Evolutionary conservation across 129 eudicot genomes (phyloP).

Genomic region (Flaveria robusta): DNA sequence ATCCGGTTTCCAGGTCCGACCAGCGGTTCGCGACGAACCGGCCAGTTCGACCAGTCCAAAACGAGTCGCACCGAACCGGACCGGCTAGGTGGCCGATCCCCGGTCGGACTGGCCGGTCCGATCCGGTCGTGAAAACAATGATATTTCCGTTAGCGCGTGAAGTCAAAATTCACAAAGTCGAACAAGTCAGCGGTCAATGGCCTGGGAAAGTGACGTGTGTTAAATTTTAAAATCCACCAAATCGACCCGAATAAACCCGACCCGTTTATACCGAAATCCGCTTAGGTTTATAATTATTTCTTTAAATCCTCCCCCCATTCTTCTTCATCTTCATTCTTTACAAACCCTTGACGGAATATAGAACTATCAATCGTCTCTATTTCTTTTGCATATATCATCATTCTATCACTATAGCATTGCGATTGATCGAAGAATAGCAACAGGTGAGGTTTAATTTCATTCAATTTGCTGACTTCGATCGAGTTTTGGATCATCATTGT

Average conservation of each 20-base stretch:
- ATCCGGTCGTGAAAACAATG: too few species aligned
- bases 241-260: conserved; percentile 24
- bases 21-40: too few species aligned
- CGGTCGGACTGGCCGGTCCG: too few species aligned
- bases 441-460: conserved; percentile 30
- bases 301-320: conserved; percentile 13
- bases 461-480: not conserved
- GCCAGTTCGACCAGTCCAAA: too few species aligned
- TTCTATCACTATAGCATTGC: not conserved
- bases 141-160: not conserved
- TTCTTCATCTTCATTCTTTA: not conserved
- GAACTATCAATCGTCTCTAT: not conserved
- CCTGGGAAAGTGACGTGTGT: conserved; percentile 19
- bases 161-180: conserved; percentile 6
- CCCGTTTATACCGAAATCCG: not conserved
- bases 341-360: conserved; percentile 30
- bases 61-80: too few species aligned
- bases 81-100: too few species aligned
- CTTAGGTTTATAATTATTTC: conserved; percentile 1
- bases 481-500: conserved; percentile 23
- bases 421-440: conserved; percentile 21
- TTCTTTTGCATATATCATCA: not conserved
- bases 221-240: not conserved
- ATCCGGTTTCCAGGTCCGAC: too few species aligned
- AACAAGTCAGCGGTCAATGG: conserved; percentile 2